phyloP scores from a whole-genome alignment of 441 rosid genomes.

The Euphorbia schlechtendalii region DNA sequence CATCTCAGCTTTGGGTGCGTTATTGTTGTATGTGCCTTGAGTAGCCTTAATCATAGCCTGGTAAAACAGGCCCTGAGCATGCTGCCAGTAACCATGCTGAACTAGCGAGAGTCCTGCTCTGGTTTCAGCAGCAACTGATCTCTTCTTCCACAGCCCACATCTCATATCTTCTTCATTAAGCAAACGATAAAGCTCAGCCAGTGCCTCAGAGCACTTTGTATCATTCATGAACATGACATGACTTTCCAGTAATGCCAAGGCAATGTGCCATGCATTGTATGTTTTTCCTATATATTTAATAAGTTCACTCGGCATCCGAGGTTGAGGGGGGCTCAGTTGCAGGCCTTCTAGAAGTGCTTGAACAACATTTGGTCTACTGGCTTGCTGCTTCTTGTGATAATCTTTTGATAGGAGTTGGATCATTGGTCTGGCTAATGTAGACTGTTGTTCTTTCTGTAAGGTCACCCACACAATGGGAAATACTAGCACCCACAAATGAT shows the following conservation, averaged over 20 bases:
- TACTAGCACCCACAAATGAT: slow-evolving; percentile 94
- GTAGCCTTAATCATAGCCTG: slow-evolving; percentile 98
- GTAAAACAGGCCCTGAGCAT: slow-evolving; percentile 86
- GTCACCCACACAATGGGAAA: slow-evolving; percentile 98
- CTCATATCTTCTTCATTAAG: slow-evolving; percentile 98
- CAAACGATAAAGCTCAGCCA: slow-evolving; percentile 92
- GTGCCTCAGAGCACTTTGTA: slow-evolving; percentile 83
- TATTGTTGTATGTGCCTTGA: slow-evolving; percentile 93
- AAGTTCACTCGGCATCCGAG: slow-evolving; percentile 97
- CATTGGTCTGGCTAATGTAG: slow-evolving; percentile 85
- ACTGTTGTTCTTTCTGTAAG: slow-evolving; percentile 79
- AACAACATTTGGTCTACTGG: slow-evolving; percentile 89
- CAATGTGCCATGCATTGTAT: slow-evolving; percentile 97
- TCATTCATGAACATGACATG: slow-evolving; percentile 90
- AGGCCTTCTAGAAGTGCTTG: slow-evolving; percentile 99
- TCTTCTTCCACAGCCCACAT: slow-evolving; percentile 96
- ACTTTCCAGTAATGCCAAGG: slow-evolving; percentile 85
- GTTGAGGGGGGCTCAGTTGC: slow-evolving; percentile 98
- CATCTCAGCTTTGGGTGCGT: slow-evolving; percentile 98
- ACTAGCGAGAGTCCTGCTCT: slow-evolving; percentile 93
- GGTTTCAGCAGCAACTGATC: slow-evolving; percentile 84
- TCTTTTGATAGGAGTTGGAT: slow-evolving; percentile 75
- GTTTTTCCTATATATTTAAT: slow-evolving; percentile 95
- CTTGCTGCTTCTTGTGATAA: slow-evolving; percentile 96
- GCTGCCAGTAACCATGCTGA: slow-evolving; percentile 99